These are phyloP conservation scores for Aspergillus biplanus DNA, from an alignment of 495 filamentous ascomycete species.

Conservation along the genomic window DNA sequence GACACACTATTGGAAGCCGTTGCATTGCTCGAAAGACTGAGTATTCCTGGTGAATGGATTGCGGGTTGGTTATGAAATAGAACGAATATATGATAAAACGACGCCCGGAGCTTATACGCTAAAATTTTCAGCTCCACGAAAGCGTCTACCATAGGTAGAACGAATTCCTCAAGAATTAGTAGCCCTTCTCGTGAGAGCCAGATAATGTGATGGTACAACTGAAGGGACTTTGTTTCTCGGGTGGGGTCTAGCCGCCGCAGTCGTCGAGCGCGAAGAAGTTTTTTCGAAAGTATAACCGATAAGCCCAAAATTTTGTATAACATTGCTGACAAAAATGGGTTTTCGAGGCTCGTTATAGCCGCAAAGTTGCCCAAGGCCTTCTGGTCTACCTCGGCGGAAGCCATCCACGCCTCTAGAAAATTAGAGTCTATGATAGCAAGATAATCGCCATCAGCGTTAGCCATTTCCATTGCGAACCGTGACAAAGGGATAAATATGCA, in stretches of 20 bases:
- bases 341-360: slow-evolving; percentile 68
- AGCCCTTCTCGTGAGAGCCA: slow-evolving; percentile 95
- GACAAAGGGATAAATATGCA: background rate
- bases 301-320: slow-evolving; percentile 91
- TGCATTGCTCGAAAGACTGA: slow-evolving; percentile 33
- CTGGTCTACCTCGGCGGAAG: slow-evolving; percentile 94
- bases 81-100: slow-evolving; percentile 95
- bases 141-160: slow-evolving; percentile 74
- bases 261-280: slow-evolving; percentile 81
- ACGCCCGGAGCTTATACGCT: slow-evolving; percentile 87
- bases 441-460: slow-evolving; percentile 23
- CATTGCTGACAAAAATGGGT: slow-evolving; percentile 74
- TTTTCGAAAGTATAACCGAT: slow-evolving; percentile 83
- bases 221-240: slow-evolving; percentile 76
- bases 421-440: slow-evolving; percentile 26
- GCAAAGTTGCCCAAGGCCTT: slow-evolving; percentile 92
- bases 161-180: slow-evolving; percentile 80
- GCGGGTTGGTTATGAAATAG: slow-evolving; percentile 85
- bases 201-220: slow-evolving; percentile 87
- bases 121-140: slow-evolving; percentile 82
- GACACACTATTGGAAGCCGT: slow-evolving; percentile 25
- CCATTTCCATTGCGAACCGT: slow-evolving; percentile 13
- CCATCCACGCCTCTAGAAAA: slow-evolving; percentile 66
- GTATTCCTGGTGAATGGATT: slow-evolving; percentile 50
- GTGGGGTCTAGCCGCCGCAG: slow-evolving; percentile 82